These are phyloP conservation scores for Yamadazyma akitaensis DNA, from an alignment of 805 yeast genomes.

Conservation along the genomic window DNA sequence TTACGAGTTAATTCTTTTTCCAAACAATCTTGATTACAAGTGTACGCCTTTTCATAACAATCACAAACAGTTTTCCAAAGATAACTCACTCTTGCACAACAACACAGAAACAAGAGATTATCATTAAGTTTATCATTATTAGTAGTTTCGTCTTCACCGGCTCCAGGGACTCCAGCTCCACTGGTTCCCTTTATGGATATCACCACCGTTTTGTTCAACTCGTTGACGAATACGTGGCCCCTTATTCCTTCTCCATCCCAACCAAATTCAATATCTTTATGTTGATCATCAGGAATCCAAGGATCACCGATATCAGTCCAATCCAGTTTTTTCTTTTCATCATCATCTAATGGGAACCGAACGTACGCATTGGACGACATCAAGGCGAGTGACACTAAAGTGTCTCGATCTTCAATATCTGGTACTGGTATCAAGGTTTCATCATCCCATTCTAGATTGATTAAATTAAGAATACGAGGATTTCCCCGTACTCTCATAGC, in stretches of 20 bases:
- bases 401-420: slow-evolving; percentile 67
- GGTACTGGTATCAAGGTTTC: slow-evolving; percentile 58
- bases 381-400: slow-evolving; percentile 70
- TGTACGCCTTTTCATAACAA: slow-evolving; percentile 78
- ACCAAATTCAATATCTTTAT: slow-evolving; percentile 65
- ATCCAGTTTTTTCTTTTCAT: slow-evolving; percentile 55
- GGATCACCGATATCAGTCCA: slow-evolving; percentile 74
- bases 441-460: slow-evolving; percentile 63
- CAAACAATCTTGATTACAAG: slow-evolving; percentile 84
- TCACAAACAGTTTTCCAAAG: slow-evolving; percentile 96
- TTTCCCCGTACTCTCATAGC: slow-evolving; percentile 44
- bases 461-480: slow-evolving; percentile 31
- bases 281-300: slow-evolving; percentile 52
- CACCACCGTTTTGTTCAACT: slow-evolving; percentile 59
- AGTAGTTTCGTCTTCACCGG: slow-evolving; percentile 63
- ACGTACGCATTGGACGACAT: slow-evolving; percentile 94
- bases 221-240: slow-evolving; percentile 79
- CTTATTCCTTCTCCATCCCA: slow-evolving; percentile 85
- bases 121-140: slow-evolving; percentile 82
- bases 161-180: slow-evolving; percentile 60
- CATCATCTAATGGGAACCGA: slow-evolving; percentile 55
- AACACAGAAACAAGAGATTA: slow-evolving; percentile 86
- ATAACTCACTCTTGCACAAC: slow-evolving; percentile 90
- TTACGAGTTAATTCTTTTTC: slow-evolving; percentile 70
- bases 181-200: slow-evolving; percentile 89